These are phyloP conservation scores for Thuja plicata DNA, from an alignment of 83 land plant species.

Conservation along the genomic window DNA sequence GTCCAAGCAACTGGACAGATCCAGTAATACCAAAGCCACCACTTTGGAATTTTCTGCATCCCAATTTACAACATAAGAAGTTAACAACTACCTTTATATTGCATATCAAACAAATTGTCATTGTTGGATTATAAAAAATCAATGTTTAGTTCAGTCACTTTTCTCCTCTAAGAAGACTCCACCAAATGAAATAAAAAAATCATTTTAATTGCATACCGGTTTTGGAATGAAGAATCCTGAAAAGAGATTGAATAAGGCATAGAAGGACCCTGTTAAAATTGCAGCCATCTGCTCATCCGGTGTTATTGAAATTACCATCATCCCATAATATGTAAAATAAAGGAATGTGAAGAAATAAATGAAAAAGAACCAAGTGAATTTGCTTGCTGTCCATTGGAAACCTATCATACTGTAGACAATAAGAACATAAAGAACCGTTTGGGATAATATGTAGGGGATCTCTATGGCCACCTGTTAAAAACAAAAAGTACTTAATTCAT, in stretches of 20 bases:
- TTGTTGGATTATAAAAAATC: neutral
- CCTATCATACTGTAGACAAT: conserved; percentile 76
- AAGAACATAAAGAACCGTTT: conserved; percentile 46
- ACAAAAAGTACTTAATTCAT: neutral
- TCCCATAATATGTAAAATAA: conserved; percentile 88
- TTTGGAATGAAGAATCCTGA: conserved; percentile 86
- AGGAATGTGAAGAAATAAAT: conserved; percentile 73
- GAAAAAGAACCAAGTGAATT: conserved; percentile 78
- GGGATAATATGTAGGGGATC: conserved; percentile 67
- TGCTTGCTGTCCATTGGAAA: conserved; percentile 70
- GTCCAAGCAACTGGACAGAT: conserved; percentile 83
- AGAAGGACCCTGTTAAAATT: conserved; percentile 73
- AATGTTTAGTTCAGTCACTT: neutral
- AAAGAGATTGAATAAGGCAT: conserved; percentile 76
- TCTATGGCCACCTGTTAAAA: conserved; percentile 66
- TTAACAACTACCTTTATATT: neutral
- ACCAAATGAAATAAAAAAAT: neutral
- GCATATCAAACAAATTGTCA: neutral
- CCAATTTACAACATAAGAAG: neutral
- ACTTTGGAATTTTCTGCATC: conserved; percentile 74
- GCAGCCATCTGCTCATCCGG: conserved; percentile 81
- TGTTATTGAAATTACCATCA: conserved; percentile 84
- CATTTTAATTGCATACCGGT: conserved; percentile 50
- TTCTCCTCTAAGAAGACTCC: too few species aligned
- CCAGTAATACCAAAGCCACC: conserved; percentile 96